These are phyloP conservation scores for Aspergillus nidulans DNA, from an alignment of 495 filamentous ascomycete genomes.

Conservation along the genomic window DNA sequence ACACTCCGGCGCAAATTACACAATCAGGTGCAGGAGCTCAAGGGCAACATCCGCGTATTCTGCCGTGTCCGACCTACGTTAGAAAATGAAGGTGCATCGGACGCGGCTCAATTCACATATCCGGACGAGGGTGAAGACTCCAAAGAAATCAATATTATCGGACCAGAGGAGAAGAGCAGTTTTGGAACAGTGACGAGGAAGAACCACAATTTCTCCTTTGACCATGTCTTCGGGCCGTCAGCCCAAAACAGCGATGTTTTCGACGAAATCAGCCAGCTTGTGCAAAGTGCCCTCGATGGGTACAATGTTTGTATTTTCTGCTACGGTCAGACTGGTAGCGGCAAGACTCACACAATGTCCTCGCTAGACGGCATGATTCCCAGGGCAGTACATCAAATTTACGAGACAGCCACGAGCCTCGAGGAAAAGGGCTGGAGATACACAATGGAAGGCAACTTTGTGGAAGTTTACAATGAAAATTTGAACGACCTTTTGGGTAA, in stretches of 20 bases:
- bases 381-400: slow-evolving; percentile 86
- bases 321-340: slow-evolving; percentile 95
- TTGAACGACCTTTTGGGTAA: slow-evolving; percentile 86
- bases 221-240: slow-evolving; percentile 80
- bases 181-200: slow-evolving; percentile 70
- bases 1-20: slow-evolving; percentile 87
- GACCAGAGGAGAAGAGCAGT: slow-evolving; percentile 78
- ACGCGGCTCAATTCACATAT: slow-evolving; percentile 65
- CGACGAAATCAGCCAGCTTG: slow-evolving; percentile 93
- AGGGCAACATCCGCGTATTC: slow-evolving; percentile 98
- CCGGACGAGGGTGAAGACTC: slow-evolving; percentile 73
- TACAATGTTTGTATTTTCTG: slow-evolving; percentile 99
- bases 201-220: slow-evolving; percentile 83
- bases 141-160: slow-evolving; percentile 79
- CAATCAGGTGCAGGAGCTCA: slow-evolving; percentile 97
- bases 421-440: slow-evolving; percentile 93
- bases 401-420: slow-evolving; percentile 73
- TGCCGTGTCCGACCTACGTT: slow-evolving; percentile 89
- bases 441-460: slow-evolving; percentile 88
- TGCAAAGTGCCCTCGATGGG: slow-evolving; percentile 92
- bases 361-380: slow-evolving; percentile 94
- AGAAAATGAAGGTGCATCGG: slow-evolving; percentile 48
- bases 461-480: slow-evolving; percentile 99
- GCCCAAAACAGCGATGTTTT: slow-evolving; percentile 84
- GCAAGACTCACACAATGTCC: slow-evolving; percentile 97